phyloP scores from a whole-genome alignment of 768 basidiomycete species.

The Hemileccinum rubropunctum region DNA sequence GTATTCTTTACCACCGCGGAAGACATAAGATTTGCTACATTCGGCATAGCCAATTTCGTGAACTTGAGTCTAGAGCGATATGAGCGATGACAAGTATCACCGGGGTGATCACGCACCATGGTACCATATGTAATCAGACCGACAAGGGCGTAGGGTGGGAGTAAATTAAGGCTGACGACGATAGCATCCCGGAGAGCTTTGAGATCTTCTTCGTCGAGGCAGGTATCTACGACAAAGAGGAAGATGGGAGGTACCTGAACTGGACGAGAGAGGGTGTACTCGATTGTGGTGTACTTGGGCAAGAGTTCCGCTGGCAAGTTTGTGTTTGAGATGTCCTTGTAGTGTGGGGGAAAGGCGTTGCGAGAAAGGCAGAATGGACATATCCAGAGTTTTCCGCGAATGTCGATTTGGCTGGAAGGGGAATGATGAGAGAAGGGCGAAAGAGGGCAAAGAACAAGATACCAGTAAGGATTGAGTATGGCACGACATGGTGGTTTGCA shows the following conservation, averaged over 20 bases:
- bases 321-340: slow-evolving; percentile 97
- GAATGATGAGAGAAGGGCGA: background rate
- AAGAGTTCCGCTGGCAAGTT: slow-evolving; percentile 95
- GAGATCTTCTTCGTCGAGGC: slow-evolving; percentile 92
- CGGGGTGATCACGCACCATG: slow-evolving; percentile 61
- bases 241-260: slow-evolving; percentile 94
- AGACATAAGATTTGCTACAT: slow-evolving; percentile 98
- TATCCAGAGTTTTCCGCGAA: slow-evolving; percentile 98
- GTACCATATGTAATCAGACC: slow-evolving; percentile 96
- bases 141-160: slow-evolving; percentile 93
- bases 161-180: slow-evolving; percentile 87
- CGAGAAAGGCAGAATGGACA: slow-evolving; percentile 98
- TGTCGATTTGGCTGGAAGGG: slow-evolving; percentile 88
- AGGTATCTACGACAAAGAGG: slow-evolving; percentile 96
- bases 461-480: slow-evolving; percentile 98
- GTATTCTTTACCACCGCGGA: slow-evolving; percentile 98
- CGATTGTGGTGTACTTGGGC: slow-evolving; percentile 98
- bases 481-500: slow-evolving; percentile 98
- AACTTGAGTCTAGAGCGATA: slow-evolving; percentile 77
- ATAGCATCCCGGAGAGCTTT: slow-evolving; percentile 95
- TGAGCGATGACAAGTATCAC: background rate
- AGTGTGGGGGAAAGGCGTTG: slow-evolving; percentile 97
- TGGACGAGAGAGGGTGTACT: slow-evolving; percentile 94
- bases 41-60: slow-evolving; percentile 97
- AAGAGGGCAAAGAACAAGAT: slow-evolving; percentile 21